A percentile compares a stretch with the other conserved stretches of the same genome.
Evolutionary conservation across 1,284 basidiomycete genomes (phyloP).

Genomic region (Waitea zeae): DNA sequence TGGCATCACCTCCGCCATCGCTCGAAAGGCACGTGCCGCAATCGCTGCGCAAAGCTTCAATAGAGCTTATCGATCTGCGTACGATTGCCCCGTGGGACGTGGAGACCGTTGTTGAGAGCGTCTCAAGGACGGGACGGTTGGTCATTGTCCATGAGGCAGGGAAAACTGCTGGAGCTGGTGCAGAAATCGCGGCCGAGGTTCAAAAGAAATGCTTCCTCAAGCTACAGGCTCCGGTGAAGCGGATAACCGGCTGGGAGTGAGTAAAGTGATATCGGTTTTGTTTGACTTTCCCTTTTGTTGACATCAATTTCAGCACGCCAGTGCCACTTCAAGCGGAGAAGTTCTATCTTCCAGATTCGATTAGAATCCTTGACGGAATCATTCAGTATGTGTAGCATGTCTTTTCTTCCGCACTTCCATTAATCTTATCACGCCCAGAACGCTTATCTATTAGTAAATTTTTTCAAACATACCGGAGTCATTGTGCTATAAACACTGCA

Average conservation of each 20-base stretch:
- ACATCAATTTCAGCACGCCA: slow-evolving; percentile 37
- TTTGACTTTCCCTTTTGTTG: slow-evolving; percentile 6
- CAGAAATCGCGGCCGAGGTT: slow-evolving; percentile 75
- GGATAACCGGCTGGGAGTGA: slow-evolving; percentile 86
- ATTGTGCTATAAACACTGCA: too few relatives aligned
- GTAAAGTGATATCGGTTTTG: slow-evolving; percentile 16
- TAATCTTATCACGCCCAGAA: too few relatives aligned
- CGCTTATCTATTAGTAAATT: slow-evolving; percentile 47
- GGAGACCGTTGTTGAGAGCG: slow-evolving; percentile 64
- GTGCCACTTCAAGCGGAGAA: slow-evolving; percentile 76
- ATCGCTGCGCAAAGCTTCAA: slow-evolving; percentile 48
- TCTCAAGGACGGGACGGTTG: slow-evolving; percentile 65
- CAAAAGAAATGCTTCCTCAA: slow-evolving; percentile 78
- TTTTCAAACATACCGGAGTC: too few relatives aligned
- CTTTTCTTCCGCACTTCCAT: too few relatives aligned
- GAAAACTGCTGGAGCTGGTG: slow-evolving; percentile 70
- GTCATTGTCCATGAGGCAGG: slow-evolving; percentile 89
- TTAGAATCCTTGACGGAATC: slow-evolving; percentile 70
- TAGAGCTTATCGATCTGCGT: slow-evolving; percentile 84
- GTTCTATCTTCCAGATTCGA: slow-evolving; percentile 77
- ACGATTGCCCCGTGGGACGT: slow-evolving; percentile 87
- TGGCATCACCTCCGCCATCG: slow-evolving; percentile 45
- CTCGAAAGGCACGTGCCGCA: slow-evolving; percentile 57
- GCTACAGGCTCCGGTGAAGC: slow-evolving; percentile 73
- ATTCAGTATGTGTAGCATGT: too few relatives aligned